Evolutionary conservation across 1,139 yeast species (phyloP), one percentile per base, ranked within the genome.

Genomic region (Meyerozyma sp.): DNA sequence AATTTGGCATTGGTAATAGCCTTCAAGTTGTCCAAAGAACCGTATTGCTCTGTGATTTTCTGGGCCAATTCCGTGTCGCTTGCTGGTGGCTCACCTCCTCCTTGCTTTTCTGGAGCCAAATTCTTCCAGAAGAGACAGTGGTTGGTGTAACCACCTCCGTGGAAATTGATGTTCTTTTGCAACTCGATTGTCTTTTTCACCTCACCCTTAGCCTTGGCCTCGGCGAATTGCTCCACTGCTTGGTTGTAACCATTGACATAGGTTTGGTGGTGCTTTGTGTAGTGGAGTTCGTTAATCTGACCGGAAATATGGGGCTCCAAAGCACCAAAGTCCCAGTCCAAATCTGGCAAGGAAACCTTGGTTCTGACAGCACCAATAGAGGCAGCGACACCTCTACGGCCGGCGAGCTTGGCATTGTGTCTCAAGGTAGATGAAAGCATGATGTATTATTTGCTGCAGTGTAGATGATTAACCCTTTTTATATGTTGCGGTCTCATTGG

Each of bases 81-180:
- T 23, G 62, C 48, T 36, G 75, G 75, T n/a, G 59, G 63, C 55
- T 65, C 64, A 39, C 75, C 75, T 36, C 75, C 75, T 44, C 64
- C 70, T 46, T 65, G 63, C 43, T 55, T 57, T 42, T 49, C 62
- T 11, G 76, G 75, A n/a, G 73, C 65, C 58, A 70, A 68, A 49
- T 61, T 68, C 54, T 70, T 69, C 75, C 75, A 70, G 61, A 70
- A 70, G 48, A 69, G 62, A 42, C 65, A 61, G 49, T 70, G 75
- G 63, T 70, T 70, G 44, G 69, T 66, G 59, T 69, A 68, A 29
- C 76, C 75, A 41, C 75, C 75, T 43, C 73, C 75, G 49, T 68
- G 68, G 61, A 70, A 70, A 48, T 68, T 69, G 61, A 70, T 67
- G 46, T 59, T 58, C 48, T 68, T 66, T 46, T 66, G 70, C 49